Conservation (phyloP, 106 monocot genomes). For the Acorus calamus region DNA sequence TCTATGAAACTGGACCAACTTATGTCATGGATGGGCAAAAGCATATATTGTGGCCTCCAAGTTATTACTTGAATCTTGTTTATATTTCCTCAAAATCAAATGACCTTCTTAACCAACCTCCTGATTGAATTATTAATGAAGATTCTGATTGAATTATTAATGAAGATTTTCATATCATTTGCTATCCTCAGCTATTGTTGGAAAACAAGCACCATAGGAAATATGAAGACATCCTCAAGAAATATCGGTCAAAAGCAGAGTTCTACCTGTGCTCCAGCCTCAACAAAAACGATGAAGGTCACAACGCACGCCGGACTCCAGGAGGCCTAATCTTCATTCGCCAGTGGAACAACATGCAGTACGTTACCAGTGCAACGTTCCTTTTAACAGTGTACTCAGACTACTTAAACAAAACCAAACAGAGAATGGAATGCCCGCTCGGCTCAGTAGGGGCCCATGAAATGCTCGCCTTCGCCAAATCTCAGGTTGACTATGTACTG, state of each 20-base stretch:
- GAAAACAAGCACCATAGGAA: slow-evolving; percentile 1
- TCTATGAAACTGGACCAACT: no score
- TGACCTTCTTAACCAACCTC: no score
- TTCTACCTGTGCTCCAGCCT: slow-evolving; percentile 69
- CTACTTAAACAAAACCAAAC: slow-evolving; percentile 13
- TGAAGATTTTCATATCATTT: no score
- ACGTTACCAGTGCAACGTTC: slow-evolving; percentile 62
- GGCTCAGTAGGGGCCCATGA: slow-evolving; percentile 17
- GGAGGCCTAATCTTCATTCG: slow-evolving; percentile 59
- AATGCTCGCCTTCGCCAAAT: slow-evolving; percentile 25
- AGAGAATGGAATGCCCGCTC: slow-evolving; percentile 19
- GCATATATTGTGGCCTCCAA: no score
- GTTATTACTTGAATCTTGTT: no score
- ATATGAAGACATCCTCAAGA: slow-evolving; percentile 25
- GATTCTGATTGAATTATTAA: no score
- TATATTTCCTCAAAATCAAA: no score
- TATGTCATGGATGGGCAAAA: no score
- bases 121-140: no score
- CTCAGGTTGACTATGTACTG: slow-evolving; percentile 67
- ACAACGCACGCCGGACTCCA: slow-evolving; percentile 49
- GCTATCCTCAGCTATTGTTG: slow-evolving; percentile 40
- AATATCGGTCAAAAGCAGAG: slow-evolving; percentile 56
- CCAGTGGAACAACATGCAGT: no score
- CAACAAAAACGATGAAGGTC: slow-evolving; percentile 48
- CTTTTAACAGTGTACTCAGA: slow-evolving; percentile 64